Base-by-base conservation (phyloP, 2,329 filamentous ascomycete genomes). In the Didymella pomorum region DNA sequence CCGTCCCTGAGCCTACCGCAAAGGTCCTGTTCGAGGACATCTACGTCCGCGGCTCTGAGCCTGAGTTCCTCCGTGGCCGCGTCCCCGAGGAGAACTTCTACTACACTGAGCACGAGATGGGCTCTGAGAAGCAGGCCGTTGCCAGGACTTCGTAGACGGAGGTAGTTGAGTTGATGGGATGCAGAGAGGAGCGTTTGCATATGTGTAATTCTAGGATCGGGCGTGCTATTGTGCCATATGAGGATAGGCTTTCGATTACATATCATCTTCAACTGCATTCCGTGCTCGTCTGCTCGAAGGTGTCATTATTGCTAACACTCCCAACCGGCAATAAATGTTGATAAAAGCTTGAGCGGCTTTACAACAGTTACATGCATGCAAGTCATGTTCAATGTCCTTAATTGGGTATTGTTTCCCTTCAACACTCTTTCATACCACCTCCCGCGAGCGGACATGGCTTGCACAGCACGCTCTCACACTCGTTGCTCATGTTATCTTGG, bases 11-110 rank as follows among this genome's bases (percentile, higher is more conserved):
- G 47, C 78, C 89, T 56, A 96, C 86, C 62, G 82, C 88, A 53
- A 86, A 92, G 80, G 95, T 95, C 70, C 85, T 99, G 70, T 99
- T 86, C 79, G 94, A 99, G 88, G 94, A 97, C 79, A 96, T 97
- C 78, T 98, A 97, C 80, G 93, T 93, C 72, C 84, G 85, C 66
- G 94, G 94, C 68, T 89, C 86, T 62, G 94, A 97, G 87, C 93
- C 93, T 57, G 82, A 87, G 74, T 97, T 90, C 84, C 86, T 97
- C 81, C 88, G 93, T 71, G 94, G 94, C 70, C 87, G 94, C 63
- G 93, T 90, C 60, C 86, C 89, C 53, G 93, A 98, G 75, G 95
- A 98, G 90, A 94, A 93, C 81, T 95, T 89, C 82, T 97, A 89
- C 81, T 89, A 88, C 78, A 69, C 62, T 9, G 72, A 78, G 70